These are phyloP conservation scores for Primulina eburnea DNA, from an alignment of 257 asterid genomes.

Conservation along the genomic window DNA sequence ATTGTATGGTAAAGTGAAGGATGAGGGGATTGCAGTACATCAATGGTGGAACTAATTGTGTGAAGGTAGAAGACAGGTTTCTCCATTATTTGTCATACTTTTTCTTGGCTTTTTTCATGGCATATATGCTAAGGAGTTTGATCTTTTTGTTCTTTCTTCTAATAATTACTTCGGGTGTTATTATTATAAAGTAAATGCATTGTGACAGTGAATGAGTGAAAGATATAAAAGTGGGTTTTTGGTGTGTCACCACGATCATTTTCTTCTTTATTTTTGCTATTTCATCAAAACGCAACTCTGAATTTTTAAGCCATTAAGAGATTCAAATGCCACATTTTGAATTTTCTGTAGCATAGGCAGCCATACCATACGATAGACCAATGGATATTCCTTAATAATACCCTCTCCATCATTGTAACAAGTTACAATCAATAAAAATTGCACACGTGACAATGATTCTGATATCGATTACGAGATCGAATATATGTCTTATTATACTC, in stretches of 20 bases:
- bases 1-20: constrained; percentile 73
- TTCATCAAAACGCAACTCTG: not conserved
- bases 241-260: not conserved
- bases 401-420: not conserved
- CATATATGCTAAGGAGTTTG: not conserved
- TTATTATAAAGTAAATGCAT: constrained; percentile 15
- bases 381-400: not conserved
- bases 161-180: not conserved
- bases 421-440: not conserved
- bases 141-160: constrained; percentile 2
- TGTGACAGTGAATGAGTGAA: constrained; percentile 20
- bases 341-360: no score
- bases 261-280: not conserved
- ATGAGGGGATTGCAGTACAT: constrained; percentile 78
- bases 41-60: constrained; percentile 77
- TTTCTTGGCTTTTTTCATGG: not conserved
- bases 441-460: not conserved
- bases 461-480: not conserved
- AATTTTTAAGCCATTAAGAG: no score
- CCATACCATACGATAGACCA: not conserved
- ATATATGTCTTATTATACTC: no score
- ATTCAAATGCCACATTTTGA: no score
- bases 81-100: not conserved
- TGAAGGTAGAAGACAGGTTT: constrained; percentile 17
- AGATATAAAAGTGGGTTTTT: constrained; percentile 3